These are phyloP conservation scores for Amauroascus niger DNA, from an alignment of 2,329 filamentous ascomycete genomes.

Conservation along the genomic window DNA sequence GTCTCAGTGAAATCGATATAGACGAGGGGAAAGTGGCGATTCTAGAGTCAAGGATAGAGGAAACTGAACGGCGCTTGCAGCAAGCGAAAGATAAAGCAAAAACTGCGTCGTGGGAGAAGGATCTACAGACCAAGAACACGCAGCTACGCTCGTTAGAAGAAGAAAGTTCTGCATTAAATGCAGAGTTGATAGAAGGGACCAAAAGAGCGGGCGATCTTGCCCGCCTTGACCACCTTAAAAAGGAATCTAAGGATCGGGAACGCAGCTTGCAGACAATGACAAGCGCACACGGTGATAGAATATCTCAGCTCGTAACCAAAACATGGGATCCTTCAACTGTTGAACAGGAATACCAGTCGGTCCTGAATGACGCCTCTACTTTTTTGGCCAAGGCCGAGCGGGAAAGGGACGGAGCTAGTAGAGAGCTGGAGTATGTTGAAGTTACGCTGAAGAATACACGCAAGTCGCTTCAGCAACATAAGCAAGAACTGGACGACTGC, in stretches of 20 bases:
- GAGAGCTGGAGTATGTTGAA: constrained; percentile 67
- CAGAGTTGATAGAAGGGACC: constrained; percentile 76
- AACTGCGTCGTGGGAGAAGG: constrained; percentile 57
- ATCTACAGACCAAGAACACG: constrained; percentile 56
- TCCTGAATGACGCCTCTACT: constrained; percentile 49
- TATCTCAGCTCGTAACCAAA: constrained; percentile 54
- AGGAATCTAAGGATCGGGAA: constrained; percentile 64
- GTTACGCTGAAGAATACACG: constrained; percentile 59
- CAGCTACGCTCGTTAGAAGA: constrained; percentile 61
- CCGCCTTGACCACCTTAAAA: constrained; percentile 71
- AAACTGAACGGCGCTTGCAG: constrained; percentile 55
- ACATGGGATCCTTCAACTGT: constrained; percentile 62
- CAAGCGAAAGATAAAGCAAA: constrained; percentile 55
- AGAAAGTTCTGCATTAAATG: constrained; percentile 59
- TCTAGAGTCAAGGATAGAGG: constrained; percentile 62
- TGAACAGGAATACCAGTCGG: constrained; percentile 59
- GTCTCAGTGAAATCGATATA: constrained; percentile 62
- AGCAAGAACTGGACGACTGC: constrained; percentile 52
- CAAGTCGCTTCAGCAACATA: constrained; percentile 55
- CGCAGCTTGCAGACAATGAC: constrained; percentile 67
- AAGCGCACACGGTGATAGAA: constrained; percentile 61
- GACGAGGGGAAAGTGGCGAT: constrained; percentile 78
- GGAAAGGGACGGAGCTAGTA: constrained; percentile 58
- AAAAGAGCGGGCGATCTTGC: constrained; percentile 73
- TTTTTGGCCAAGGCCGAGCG: constrained; percentile 56